Percentiles rank a stretch among this genome's conserved stretches.
Evolutionary conservation across 2,329 filamentous ascomycete genomes (phyloP).

Genomic region (Colletotrichum zoysiae): DNA sequence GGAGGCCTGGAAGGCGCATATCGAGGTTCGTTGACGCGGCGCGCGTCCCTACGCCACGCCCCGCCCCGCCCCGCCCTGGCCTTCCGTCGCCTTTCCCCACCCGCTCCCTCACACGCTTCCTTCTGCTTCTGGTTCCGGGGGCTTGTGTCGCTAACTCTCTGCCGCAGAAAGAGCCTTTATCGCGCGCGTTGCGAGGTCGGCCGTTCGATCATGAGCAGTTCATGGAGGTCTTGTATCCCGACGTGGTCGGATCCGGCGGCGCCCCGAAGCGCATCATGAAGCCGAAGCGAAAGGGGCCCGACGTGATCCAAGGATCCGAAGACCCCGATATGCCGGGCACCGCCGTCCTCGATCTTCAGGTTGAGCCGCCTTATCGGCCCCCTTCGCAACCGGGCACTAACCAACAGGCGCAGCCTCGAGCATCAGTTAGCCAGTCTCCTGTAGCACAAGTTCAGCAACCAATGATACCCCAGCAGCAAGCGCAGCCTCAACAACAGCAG

Average conservation of each 20-base stretch:
- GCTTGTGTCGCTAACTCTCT: conserved; percentile 41
- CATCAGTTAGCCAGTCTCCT: conserved; percentile 49
- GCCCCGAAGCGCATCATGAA: conserved; percentile 71
- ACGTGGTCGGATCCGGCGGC: conserved; percentile 70
- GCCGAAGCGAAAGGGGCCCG: conserved; percentile 62
- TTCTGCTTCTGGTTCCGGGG: not conserved
- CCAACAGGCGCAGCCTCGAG: conserved; percentile 45
- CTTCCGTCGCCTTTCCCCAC: not conserved
- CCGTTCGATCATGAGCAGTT: conserved; percentile 72
- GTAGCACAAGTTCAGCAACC: conserved; percentile 43
- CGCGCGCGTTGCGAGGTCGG: conserved; percentile 67
- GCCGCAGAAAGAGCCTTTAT: conserved; percentile 67
- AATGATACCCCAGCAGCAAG: conserved; percentile 44
- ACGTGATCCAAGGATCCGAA: conserved; percentile 57
- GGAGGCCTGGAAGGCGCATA: conserved; percentile 68
- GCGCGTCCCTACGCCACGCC: not conserved
- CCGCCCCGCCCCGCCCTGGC: not conserved
- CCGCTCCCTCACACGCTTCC: not conserved
- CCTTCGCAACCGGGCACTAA: conserved; percentile 41
- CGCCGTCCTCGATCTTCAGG: conserved; percentile 59
- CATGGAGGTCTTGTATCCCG: conserved; percentile 71
- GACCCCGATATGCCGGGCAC: conserved; percentile 64
- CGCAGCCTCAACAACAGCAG: conserved; percentile 42
- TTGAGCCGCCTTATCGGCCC: conserved; percentile 49
- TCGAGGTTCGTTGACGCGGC: conserved; percentile 60